Evolutionary conservation across 208 protist genomes (phyloP).

Genomic region (Trypanosomatidae sp.): DNA sequence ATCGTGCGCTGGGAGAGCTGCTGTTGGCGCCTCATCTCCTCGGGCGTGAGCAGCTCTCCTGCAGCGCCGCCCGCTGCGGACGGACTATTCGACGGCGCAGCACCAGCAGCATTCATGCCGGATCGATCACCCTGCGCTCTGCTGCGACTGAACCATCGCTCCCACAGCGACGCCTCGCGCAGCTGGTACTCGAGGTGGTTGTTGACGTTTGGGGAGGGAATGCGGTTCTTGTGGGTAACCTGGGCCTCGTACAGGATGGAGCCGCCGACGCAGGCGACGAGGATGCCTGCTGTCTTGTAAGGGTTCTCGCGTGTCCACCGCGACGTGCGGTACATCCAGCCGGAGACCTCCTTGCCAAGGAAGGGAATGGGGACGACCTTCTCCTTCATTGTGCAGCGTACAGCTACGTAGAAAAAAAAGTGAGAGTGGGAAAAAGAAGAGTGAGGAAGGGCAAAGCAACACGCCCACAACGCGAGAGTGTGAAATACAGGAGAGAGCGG

Average conservation of each 20-base stretch:
- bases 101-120: no score
- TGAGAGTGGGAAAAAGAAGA: no score
- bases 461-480: no score
- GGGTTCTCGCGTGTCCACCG: constrained; percentile 64
- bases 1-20: constrained; percentile 34
- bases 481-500: no score
- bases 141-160: constrained; percentile 27
- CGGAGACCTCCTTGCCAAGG: constrained; percentile 70
- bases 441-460: no score
- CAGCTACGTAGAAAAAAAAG: no score
- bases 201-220: constrained; percentile 79
- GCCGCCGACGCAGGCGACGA: constrained; percentile 45
- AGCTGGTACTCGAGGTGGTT: constrained; percentile 87
- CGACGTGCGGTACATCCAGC: constrained; percentile 81
- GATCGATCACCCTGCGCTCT: constrained; percentile 4
- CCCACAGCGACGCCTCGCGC: constrained; percentile 35
- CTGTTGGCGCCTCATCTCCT: constrained; percentile 14
- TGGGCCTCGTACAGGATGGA: constrained; percentile 77
- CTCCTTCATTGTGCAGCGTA: no score
- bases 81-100: neutral
- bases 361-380: constrained; percentile 87
- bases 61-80: neutral
- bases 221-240: constrained; percentile 77
- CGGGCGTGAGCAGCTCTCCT: neutral
- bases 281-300: constrained; percentile 45